A percentile compares a stretch with the other conserved stretches of the same genome.
Conservation (phyloP, 1,139 yeast genomes). For the Debaryomyces singareniensis region DNA sequence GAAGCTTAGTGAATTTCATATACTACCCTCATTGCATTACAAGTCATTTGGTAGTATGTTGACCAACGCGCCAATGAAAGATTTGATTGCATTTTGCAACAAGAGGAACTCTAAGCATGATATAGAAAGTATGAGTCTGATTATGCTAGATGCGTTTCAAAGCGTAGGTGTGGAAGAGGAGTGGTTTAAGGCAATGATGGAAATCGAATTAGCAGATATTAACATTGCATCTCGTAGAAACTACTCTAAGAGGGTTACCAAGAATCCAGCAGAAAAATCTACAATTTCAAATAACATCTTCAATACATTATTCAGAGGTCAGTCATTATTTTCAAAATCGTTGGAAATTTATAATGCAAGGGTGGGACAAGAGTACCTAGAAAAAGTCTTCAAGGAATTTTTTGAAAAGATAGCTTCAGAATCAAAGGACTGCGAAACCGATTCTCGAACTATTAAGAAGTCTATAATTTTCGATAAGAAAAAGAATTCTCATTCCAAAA, state of each 20-base stretch:
- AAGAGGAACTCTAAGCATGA: conserved; percentile 38
- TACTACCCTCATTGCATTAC: conserved; percentile 54
- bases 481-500: conserved; percentile 13
- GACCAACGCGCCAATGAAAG: conserved; percentile 44
- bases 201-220: conserved; percentile 50
- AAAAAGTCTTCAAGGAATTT: conserved; percentile 64
- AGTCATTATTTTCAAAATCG: conserved; percentile 73
- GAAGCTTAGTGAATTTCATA: conserved; percentile 48
- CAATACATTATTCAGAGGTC: conserved; percentile 80
- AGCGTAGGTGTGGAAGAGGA: conserved; percentile 54
- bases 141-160: conserved; percentile 61
- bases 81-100: conserved; percentile 42
- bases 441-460: conserved; percentile 48
- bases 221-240: conserved; percentile 41
- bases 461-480: conserved; percentile 21
- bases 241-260: conserved; percentile 20
- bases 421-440: conserved; percentile 65
- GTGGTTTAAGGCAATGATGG: conserved; percentile 67
- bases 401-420: conserved; percentile 48
- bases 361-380: conserved; percentile 74
- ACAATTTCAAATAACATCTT: conserved; percentile 38
- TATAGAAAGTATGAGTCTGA: conserved; percentile 47
- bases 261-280: conserved; percentile 4
- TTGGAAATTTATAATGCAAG: conserved; percentile 72
- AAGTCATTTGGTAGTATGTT: conserved; percentile 56